Conservation (phyloP, 2,329 filamentous ascomycete genomes). For the Ceratocystis smalleyi region DNA sequence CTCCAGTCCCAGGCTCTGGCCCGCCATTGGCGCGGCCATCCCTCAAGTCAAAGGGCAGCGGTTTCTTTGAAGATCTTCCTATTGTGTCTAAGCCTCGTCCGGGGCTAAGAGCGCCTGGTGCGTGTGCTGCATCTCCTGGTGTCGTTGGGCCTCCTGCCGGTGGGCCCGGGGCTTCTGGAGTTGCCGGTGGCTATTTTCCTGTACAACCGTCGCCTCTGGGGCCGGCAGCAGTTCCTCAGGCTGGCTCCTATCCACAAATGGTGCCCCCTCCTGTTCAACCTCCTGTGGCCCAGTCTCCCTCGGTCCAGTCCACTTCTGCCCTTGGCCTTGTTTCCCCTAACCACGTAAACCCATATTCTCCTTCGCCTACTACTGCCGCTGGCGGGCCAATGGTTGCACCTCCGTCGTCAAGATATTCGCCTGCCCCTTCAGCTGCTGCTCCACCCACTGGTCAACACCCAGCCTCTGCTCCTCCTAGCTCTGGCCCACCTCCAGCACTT, state of each 20-base stretch:
- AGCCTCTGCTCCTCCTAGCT: constrained; percentile 24
- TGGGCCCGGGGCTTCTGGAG: constrained; percentile 20
- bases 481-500: constrained; percentile 18
- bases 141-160: not conserved
- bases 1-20: constrained; percentile 20
- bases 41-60: constrained; percentile 29
- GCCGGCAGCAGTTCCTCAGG: constrained; percentile 8
- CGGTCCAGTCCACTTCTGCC: constrained; percentile 10
- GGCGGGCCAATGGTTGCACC: constrained; percentile 24
- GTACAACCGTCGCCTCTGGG: constrained; percentile 21
- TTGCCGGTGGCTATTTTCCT: constrained; percentile 4
- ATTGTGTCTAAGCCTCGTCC: constrained; percentile 45
- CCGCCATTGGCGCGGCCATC: constrained; percentile 24
- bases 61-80: constrained; percentile 68
- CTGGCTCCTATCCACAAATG: not conserved
- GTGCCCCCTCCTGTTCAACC: not conserved
- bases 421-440: constrained; percentile 31
- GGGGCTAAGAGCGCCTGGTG: constrained; percentile 36
- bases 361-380: not conserved
- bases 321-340: constrained; percentile 37
- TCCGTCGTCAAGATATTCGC: constrained; percentile 43
- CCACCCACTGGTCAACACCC: constrained; percentile 19
- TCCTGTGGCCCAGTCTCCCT: constrained; percentile 17
- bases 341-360: constrained; percentile 38
- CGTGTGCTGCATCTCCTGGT: constrained; percentile 29